These are phyloP conservation scores for Mucor saturninus DNA, from an alignment of 371 early-diverging fungal genomes.

Conservation along the genomic window DNA sequence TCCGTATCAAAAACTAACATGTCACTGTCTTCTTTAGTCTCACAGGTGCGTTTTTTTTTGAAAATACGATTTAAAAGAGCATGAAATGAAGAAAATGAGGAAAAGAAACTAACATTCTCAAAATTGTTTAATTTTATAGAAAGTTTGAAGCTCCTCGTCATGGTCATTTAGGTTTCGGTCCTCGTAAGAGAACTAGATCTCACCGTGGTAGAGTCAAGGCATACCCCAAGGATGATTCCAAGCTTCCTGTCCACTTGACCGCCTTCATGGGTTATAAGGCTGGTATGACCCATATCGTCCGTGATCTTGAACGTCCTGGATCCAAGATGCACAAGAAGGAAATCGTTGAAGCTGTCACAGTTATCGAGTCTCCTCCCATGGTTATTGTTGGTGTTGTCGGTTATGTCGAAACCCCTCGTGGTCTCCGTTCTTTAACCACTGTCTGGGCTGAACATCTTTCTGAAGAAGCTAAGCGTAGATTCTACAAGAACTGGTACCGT, in stretches of 20 bases:
- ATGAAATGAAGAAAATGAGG: neutral
- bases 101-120: neutral
- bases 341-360: conserved; percentile 99
- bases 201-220: conserved; percentile 98
- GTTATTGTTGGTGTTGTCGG: conserved; percentile 99
- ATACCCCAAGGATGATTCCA: conserved; percentile 98
- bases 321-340: conserved; percentile 99
- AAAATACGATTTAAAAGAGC: neutral
- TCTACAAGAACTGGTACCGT: conserved; percentile 99
- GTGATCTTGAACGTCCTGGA: conserved; percentile 97
- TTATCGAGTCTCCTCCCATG: conserved; percentile 99
- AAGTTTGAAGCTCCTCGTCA: conserved; percentile 83
- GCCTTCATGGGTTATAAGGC: conserved; percentile 99
- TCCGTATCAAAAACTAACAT: neutral
- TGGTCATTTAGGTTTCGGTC: conserved; percentile 99
- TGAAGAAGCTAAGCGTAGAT: conserved; percentile 98
- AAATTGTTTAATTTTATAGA: conserved; percentile 14
- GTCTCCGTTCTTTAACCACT: conserved; percentile 96
- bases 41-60: conserved; percentile 17
- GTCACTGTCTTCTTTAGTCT: conserved; percentile 5
- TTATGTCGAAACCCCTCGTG: conserved; percentile 99
- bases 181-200: conserved; percentile 96
- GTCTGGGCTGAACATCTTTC: conserved; percentile 99
- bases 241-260: conserved; percentile 97
- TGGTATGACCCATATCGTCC: conserved; percentile 99